phyloP scores from a whole-genome alignment of 1,284 basidiomycete genomes.

The Stygiomarasmius scandens region DNA sequence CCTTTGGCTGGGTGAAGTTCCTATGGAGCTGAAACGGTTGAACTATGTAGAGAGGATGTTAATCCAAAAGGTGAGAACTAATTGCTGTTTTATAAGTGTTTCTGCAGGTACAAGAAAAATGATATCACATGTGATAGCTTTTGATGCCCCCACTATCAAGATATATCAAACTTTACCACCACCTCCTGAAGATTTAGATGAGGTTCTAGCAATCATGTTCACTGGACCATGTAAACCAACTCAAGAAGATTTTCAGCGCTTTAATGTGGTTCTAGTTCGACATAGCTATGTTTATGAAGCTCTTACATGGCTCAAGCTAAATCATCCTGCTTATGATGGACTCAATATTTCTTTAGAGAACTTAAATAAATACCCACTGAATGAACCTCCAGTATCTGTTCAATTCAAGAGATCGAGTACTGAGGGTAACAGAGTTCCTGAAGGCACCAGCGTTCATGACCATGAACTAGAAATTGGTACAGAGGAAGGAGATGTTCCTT shows the following conservation, averaged over 20 bases:
- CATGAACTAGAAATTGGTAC: constrained; percentile 15
- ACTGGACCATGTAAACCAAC: constrained; percentile 34
- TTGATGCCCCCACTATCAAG: constrained; percentile 23
- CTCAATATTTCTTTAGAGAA: constrained; percentile 37
- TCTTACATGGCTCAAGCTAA: constrained; percentile 40
- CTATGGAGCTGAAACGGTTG: constrained; percentile 25
- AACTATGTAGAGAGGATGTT: constrained; percentile 28
- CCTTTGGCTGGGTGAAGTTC: constrained; percentile 42
- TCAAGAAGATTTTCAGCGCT: constrained; percentile 30
- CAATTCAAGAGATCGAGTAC: constrained; percentile 22
- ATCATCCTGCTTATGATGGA: constrained; percentile 39
- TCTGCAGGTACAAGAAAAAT: constrained; percentile 20
- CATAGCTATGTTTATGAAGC: constrained; percentile 30
- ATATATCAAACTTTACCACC: constrained; percentile 37
- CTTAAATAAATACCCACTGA: constrained; percentile 32
- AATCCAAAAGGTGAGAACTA: constrained; percentile 11
- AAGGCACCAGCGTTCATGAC: constrained; percentile 15
- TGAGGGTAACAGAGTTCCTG: constrained; percentile 20
- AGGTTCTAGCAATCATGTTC: constrained; percentile 39
- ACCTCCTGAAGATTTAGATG: constrained; percentile 35
- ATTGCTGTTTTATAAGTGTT: constrained; percentile 7
- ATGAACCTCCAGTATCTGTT: constrained; percentile 31
- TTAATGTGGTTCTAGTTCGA: constrained; percentile 37
- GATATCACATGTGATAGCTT: constrained; percentile 27
- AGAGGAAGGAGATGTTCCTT: constrained; percentile 18